Evolutionary conservation across 2,329 filamentous ascomycete species (phyloP), one percentile per base, ranked within the genome.

Genomic region (Geosmithia flava): DNA sequence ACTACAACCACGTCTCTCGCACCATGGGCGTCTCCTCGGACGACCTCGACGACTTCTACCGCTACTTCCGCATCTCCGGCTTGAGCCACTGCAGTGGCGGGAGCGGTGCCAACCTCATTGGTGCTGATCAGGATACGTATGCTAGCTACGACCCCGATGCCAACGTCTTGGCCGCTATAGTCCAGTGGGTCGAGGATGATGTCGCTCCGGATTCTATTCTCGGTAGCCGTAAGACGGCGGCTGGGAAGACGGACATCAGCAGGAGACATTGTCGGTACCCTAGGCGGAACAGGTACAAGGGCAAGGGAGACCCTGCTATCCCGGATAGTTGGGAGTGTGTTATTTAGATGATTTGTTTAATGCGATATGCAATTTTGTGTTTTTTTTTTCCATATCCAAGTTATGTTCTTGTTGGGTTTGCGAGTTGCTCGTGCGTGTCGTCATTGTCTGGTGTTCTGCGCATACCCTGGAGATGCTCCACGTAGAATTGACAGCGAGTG

Each of bases 31-130:
- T 13, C n/a, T 17, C 50, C 20, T 20, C 44, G 16, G 23, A n/a
- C 16, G 15, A 65, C 48, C 55, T 72, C 5, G 68, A 72, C 49
- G 54, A 58, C 1, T 72, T 71, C 50, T 69, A 74, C 53, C 67
- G 74, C 45, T 70, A 66, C 58, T 78, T 79, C 62, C 65, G 66
- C 30, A 66, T 78, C 51, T 68, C 67, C 4, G 74, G 75, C 7
- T 72, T 75, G 62, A 62, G 58, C 2, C 75, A 78, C 56, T 78
- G 75, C 54, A 52, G 47, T 10, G 67, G 68, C 6, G 74, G 74
- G 3, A 56, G 57, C 15, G 71, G 70, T 1, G 68, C 70, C 1
- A 59, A 68, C 6, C 62, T 67, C 0, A 58, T 64, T 8, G 56
- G 67, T 47, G 73, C 74, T 46, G 58, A 70, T 1, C 54, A 74